Percentiles rank a stretch among this genome's conserved stretches.
Conservation (phyloP, 2,329 filamentous ascomycete genomes). For the Alternaria dauci region DNA sequence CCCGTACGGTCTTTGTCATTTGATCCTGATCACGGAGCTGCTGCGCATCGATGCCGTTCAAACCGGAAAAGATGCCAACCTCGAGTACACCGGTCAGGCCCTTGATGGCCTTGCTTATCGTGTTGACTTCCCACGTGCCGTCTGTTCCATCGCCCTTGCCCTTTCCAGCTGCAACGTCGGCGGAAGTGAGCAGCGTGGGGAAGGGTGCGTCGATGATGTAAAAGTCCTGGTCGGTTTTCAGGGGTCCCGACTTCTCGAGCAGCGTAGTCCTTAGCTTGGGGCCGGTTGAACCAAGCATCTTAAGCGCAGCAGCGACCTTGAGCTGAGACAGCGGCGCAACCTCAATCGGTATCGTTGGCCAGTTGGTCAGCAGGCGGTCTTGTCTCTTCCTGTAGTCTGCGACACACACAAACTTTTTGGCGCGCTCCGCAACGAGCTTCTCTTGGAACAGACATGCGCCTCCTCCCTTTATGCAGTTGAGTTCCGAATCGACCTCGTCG, state of each 20-base stretch:
- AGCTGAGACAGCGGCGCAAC: slow-evolving; percentile 85
- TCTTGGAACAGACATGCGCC: slow-evolving; percentile 98
- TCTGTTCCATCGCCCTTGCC: slow-evolving; percentile 63
- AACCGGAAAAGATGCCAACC: slow-evolving; percentile 87
- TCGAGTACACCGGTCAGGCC: slow-evolving; percentile 86
- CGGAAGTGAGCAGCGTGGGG: slow-evolving; percentile 69
- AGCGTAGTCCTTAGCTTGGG: slow-evolving; percentile 77
- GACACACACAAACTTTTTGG: slow-evolving; percentile 86
- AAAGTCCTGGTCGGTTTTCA: slow-evolving; percentile 86
- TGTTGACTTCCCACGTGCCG: slow-evolving; percentile 81
- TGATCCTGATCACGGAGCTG: slow-evolving; percentile 53
- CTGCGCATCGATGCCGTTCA: slow-evolving; percentile 75
- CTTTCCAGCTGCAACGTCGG: slow-evolving; percentile 59
- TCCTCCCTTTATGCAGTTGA: slow-evolving; percentile 98
- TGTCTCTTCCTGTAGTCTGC: slow-evolving; percentile 93
- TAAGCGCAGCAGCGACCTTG: slow-evolving; percentile 77
- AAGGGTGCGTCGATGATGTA: slow-evolving; percentile 95
- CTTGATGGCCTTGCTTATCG: slow-evolving; percentile 77
- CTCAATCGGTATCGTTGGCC: slow-evolving; percentile 91
- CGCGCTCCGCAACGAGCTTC: slow-evolving; percentile 88
- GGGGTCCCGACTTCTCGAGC: slow-evolving; percentile 80
- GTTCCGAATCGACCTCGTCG: slow-evolving; percentile 91
- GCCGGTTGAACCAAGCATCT: slow-evolving; percentile 73
- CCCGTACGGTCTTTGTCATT: slow-evolving; percentile 52
- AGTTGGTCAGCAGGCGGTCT: slow-evolving; percentile 73